These are phyloP conservation scores for Pichia sp. DNA, from an alignment of 1,139 yeast genomes.

Conservation along the genomic window DNA sequence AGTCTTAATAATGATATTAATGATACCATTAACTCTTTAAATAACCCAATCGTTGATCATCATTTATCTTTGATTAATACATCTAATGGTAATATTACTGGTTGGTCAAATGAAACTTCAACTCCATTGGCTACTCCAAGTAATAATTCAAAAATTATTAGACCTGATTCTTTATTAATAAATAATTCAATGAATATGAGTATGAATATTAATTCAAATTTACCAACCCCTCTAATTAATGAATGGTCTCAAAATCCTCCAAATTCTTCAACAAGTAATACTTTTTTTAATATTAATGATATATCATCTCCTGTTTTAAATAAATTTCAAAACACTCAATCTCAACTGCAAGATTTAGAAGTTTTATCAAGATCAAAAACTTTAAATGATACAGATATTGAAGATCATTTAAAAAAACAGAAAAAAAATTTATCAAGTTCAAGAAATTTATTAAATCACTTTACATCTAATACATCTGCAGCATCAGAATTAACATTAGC, in stretches of 20 bases:
- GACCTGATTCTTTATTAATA: slow-evolving; percentile 11
- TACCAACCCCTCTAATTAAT: slow-evolving; percentile 12
- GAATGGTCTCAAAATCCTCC: slow-evolving; percentile 15
- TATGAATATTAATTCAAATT: slow-evolving; percentile 6
- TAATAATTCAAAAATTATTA: slow-evolving; percentile 11
- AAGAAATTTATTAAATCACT: slow-evolving; percentile 5
- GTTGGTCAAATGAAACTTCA: slow-evolving; percentile 14
- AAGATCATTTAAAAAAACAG: background rate
- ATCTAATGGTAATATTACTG: slow-evolving; percentile 11
- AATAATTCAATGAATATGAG: slow-evolving; percentile 4
- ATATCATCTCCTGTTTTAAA: background rate
- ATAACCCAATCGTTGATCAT: background rate
- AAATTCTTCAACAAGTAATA: background rate
- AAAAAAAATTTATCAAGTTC: slow-evolving; percentile 19
- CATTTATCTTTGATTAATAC: slow-evolving; percentile 2
- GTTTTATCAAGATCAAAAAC: slow-evolving; percentile 10
- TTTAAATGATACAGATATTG: slow-evolving; percentile 11
- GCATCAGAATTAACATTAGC: slow-evolving; percentile 9
- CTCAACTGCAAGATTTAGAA: too few relatives aligned
- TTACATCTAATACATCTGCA: slow-evolving; percentile 3
- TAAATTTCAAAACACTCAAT: background rate
- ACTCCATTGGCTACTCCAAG: slow-evolving; percentile 14
- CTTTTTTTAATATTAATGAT: slow-evolving; percentile 4
- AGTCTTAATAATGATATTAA: background rate
- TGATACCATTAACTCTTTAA: slow-evolving; percentile 1